Percentiles rank a stretch among this genome's conserved stretches.
These are phyloP conservation scores for Pistacia vera DNA, from an alignment of 345 rosid species.

Conservation along the genomic window DNA sequence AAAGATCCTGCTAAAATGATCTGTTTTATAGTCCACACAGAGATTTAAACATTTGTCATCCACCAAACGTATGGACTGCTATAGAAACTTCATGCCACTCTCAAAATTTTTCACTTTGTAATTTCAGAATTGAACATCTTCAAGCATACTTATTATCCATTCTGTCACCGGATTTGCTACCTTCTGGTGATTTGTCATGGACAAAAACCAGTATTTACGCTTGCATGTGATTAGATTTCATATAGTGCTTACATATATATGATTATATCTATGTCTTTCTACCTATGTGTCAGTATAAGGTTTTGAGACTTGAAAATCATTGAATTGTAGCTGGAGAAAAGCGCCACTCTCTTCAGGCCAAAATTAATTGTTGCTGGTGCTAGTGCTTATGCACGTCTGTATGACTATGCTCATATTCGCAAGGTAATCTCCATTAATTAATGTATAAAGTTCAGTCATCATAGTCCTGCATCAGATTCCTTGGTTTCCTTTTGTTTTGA, in stretches of 20 bases:
- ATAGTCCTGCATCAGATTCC: slow-evolving; percentile 6
- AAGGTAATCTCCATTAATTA: slow-evolving; percentile 51
- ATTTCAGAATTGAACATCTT: not conserved
- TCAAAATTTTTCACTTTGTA: not conserved
- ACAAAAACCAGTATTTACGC: not conserved
- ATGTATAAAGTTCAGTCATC: not conserved
- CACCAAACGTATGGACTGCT: not conserved
- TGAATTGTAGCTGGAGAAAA: slow-evolving; percentile 83
- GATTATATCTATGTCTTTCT: not conserved
- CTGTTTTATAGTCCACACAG: not conserved
- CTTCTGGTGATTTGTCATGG: not conserved
- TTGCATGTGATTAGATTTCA: not conserved
- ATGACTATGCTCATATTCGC: slow-evolving; percentile 89
- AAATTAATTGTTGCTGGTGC: slow-evolving; percentile 98
- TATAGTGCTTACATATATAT: not conserved
- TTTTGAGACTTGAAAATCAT: slow-evolving; percentile 15
- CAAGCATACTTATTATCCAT: not conserved
- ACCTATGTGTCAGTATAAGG: not conserved
- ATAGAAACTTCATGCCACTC: not conserved
- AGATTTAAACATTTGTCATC: slow-evolving; percentile 1
- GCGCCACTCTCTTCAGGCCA: slow-evolving; percentile 92
- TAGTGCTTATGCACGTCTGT: slow-evolving; percentile 92
- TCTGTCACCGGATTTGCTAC: not conserved
- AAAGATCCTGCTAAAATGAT: not conserved
- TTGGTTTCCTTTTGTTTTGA: slow-evolving; percentile 11